Base-by-base conservation (phyloP, 805 yeast genomes). In the Wickerhamia fluorescens region DNA sequence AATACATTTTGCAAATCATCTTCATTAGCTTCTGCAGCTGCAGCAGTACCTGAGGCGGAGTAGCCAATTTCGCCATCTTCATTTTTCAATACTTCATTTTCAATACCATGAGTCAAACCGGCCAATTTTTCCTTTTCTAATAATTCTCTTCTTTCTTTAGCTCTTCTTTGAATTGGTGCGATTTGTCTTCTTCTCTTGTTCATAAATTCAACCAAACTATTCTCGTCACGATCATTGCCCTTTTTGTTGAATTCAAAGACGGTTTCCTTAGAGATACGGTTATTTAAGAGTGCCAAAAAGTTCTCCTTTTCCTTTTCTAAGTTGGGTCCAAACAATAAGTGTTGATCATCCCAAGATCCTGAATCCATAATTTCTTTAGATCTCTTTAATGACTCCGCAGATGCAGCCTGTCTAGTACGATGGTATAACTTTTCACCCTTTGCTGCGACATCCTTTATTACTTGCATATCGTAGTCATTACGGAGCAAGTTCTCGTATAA, bases 351-450 rank as follows among this genome's bases (percentile, higher is more conserved):
- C 96, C 97, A 92, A 5, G 57, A 41, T 2, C 88, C 87, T 12
- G 75, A 64, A 6, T 62, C 65, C 34, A 77, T 57, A 25, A 89
- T 64, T 47, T 86, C 95, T 51, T 82, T 87, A 12, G 94, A 68
- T 47, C 97, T 67, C 46, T 82, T 83, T 20, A 85, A 71, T n/a
- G 94, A 78, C 49, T 86, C 95, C 14, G 63, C 66, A 3, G 95
- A 84, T 1, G 98, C 95, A 1, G 94, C 70, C 26, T 79, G 75
- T 47, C 96, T 73, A 2, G 96, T 85, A 54, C 86, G 77, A 49
- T 78, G 68, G 49, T 85, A 92, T 36, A 89, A 65, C 48, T 80
- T 80, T 53, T 92, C 98, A 38, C 95, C 98, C 45, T 89, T 82
- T 9, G 56, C 51, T 1, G 97, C 77, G 25, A 87, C 96, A 13